phyloP scores from a whole-genome alignment of 768 basidiomycete species.

The Phlegmacium glaucopus region DNA sequence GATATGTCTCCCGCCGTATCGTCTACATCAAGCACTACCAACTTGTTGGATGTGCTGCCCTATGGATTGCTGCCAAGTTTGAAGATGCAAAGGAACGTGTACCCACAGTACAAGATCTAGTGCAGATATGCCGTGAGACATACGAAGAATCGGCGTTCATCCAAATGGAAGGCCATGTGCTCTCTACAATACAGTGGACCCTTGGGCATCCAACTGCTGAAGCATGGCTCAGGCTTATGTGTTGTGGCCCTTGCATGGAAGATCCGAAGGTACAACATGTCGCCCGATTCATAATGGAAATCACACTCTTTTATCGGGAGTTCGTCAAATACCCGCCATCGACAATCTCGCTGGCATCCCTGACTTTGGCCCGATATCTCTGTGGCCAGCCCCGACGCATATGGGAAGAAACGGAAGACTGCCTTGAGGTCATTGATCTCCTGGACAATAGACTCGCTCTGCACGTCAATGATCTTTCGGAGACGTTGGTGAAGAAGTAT shows the following conservation, averaged over 20 bases:
- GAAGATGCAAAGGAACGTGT: constrained; percentile 99
- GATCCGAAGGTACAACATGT: constrained; percentile 92
- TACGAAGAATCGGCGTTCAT: constrained; percentile 98
- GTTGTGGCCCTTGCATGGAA: constrained; percentile 71
- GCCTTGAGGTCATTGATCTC: constrained; percentile 77
- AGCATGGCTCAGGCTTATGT: constrained; percentile 89
- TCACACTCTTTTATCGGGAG: constrained; percentile 96
- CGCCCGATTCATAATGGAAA: constrained; percentile 98
- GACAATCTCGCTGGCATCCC: constrained; percentile 83
- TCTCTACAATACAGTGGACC: constrained; percentile 94
- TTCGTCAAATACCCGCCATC: constrained; percentile 86
- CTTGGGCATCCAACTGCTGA: constrained; percentile 98
- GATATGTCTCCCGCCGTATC: constrained; percentile 97
- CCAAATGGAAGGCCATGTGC: constrained; percentile 98
- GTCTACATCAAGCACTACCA: constrained; percentile 99
- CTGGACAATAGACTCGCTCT: constrained; percentile 85
- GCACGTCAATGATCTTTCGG: constrained; percentile 89
- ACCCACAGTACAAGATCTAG: constrained; percentile 91
- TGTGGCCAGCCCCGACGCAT: constrained; percentile 75
- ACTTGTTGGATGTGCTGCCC: constrained; percentile 94
- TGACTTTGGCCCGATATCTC: constrained; percentile 86
- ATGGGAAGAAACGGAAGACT: constrained; percentile 84
- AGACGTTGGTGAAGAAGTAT: constrained; percentile 97
- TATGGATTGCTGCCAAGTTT: constrained; percentile 99
- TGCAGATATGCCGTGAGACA: constrained; percentile 92